Percentiles rank a stretch among this genome's conserved stretches.
These are phyloP conservation scores for Parachaetomium inaequale DNA, from an alignment of 495 filamentous ascomycete species.

Conservation along the genomic window DNA sequence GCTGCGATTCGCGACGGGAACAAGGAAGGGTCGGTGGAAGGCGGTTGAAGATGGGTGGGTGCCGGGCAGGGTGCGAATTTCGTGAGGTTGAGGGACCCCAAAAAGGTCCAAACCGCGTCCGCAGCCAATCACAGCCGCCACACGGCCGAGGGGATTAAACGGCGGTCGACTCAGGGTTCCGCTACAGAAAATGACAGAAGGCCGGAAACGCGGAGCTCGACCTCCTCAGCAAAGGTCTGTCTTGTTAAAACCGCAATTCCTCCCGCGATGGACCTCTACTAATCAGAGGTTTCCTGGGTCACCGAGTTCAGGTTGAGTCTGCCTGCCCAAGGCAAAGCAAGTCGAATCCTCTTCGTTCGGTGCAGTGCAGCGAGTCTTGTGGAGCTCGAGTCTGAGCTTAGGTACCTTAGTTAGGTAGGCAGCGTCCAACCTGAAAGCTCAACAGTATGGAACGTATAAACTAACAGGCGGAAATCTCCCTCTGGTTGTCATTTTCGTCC, in stretches of 20 bases:
- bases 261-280: no score
- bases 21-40: constrained; percentile 13
- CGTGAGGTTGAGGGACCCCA: constrained; percentile 29
- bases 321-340: no score
- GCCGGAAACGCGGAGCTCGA: background rate
- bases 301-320: no score
- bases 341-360: no score
- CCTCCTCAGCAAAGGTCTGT: background rate
- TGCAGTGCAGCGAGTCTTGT: no score
- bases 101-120: constrained; percentile 35
- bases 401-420: no score
- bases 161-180: constrained; percentile 2
- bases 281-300: no score
- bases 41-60: constrained; percentile 33
- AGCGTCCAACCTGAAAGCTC: no score
- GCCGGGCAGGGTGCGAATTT: constrained; percentile 32
- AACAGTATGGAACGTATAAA: no score
- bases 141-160: constrained; percentile 24
- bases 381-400: no score
- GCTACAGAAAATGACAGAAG: constrained; percentile 4
- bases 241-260: background rate
- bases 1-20: constrained; percentile 22
- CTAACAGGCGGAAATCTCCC: no score
- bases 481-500: no score
- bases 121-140: constrained; percentile 30